Percentiles rank a stretch among this genome's conserved stretches.
phyloP scores from a whole-genome alignment of 2,329 filamentous ascomycete species.

The Monosporascus ibericus region DNA sequence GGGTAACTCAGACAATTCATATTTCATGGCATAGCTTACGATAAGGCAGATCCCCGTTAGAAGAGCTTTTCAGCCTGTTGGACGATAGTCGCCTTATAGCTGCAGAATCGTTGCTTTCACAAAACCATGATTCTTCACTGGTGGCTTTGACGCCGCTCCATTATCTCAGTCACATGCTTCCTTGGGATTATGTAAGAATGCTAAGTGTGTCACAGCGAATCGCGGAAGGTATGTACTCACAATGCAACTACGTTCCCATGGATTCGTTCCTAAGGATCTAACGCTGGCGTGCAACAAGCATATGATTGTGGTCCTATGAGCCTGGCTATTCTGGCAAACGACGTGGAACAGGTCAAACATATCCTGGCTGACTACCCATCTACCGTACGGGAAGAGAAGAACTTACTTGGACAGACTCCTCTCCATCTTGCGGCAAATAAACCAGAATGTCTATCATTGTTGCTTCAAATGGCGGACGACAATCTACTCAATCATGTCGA shows the following conservation, averaged over 20 bases:
- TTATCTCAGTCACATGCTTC: too few species aligned
- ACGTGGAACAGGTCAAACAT: background rate
- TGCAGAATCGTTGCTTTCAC: background rate
- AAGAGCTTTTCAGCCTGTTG: rapidly evolving
- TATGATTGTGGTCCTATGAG: background rate
- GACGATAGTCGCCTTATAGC: background rate
- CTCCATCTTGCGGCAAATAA: background rate
- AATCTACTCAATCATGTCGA: background rate
- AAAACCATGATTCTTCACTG: background rate
- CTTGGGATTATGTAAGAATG: too few species aligned
- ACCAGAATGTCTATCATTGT: background rate
- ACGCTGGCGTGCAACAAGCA: background rate
- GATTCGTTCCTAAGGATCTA: background rate
- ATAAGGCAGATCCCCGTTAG: background rate
- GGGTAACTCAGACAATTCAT: rapidly evolving
- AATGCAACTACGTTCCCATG: background rate
- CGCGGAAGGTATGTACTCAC: background rate
- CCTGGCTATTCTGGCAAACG: background rate
- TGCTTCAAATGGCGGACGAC: background rate
- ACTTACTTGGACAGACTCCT: background rate
- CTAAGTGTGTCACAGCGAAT: background rate
- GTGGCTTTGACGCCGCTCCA: background rate
- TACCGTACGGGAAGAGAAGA: background rate
- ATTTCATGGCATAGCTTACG: background rate
- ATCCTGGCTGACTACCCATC: background rate